These are phyloP conservation scores for Candida verbasci DNA, from an alignment of 805 yeast genomes.

Conservation along the genomic window DNA sequence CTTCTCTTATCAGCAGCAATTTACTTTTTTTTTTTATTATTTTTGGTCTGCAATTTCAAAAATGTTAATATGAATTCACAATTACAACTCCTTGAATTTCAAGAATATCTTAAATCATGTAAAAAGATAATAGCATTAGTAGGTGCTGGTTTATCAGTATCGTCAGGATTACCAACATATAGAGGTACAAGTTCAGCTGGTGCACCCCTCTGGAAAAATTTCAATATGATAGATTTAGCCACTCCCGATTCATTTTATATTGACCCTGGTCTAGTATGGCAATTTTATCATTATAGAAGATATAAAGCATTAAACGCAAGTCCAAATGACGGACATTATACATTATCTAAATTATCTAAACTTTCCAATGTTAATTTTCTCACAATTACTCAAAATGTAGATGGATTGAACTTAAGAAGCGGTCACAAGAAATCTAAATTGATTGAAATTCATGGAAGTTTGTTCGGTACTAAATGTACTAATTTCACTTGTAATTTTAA, in stretches of 20 bases:
- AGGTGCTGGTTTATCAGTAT: conserved; percentile 80
- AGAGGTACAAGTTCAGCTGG: conserved; percentile 41
- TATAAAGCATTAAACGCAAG: conserved; percentile 56
- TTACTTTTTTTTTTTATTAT: no score
- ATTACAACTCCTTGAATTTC: no score
- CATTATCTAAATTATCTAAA: conserved; percentile 60
- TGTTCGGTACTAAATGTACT: conserved; percentile 73
- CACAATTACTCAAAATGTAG: conserved; percentile 81
- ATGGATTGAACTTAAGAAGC: conserved; percentile 66
- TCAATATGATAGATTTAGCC: conserved; percentile 77
- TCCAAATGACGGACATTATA: conserved; percentile 73
- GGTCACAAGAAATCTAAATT: conserved; percentile 52
- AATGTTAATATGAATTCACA: no score
- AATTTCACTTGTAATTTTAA: conserved; percentile 65
- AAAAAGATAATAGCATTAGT: conserved; percentile 57
- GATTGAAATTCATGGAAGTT: conserved; percentile 73
- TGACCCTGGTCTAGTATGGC: conserved; percentile 90
- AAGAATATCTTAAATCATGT: conserved; percentile 41
- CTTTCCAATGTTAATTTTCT: conserved; percentile 37
- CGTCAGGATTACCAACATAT: conserved; percentile 74
- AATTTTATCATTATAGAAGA: conserved; percentile 72
- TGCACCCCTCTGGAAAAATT: conserved; percentile 73
- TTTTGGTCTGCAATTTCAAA: no score
- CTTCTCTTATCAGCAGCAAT: no score
- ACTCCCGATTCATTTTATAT: conserved; percentile 85